Conservation (phyloP, 805 yeast species). For the Dipodascus geniculatus region DNA sequence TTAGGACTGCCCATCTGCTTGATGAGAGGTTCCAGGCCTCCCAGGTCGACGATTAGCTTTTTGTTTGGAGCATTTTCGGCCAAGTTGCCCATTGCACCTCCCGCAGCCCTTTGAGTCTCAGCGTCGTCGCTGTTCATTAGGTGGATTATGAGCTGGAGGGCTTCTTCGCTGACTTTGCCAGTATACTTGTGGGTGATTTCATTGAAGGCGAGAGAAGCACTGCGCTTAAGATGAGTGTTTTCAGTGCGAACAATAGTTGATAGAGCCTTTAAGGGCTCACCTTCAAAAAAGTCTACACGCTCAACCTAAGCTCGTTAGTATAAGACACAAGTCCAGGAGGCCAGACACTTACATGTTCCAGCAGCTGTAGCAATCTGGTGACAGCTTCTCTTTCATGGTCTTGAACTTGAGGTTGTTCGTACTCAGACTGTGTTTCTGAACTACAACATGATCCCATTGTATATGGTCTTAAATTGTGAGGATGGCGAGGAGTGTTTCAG, state of each 20-base stretch:
- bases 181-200: conserved; percentile 85
- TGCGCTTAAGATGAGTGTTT: conserved; percentile 85
- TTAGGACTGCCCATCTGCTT: conserved; percentile 96
- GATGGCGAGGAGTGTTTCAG: no score
- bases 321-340: neutral
- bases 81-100: conserved; percentile 96
- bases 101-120: conserved; percentile 96
- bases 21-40: conserved; percentile 91
- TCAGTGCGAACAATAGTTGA: conserved; percentile 91
- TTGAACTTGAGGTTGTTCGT: conserved; percentile 54
- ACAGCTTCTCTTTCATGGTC: conserved; percentile 97
- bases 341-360: conserved; percentile 48
- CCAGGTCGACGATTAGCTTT: conserved; percentile 90
- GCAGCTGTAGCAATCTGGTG: conserved; percentile 72
- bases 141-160: conserved; percentile 84
- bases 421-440: neutral
- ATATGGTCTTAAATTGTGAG: no score
- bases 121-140: conserved; percentile 77
- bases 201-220: conserved; percentile 97
- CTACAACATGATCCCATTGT: neutral
- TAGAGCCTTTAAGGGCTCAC: conserved; percentile 73
- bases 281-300: conserved; percentile 80
- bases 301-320: neutral
- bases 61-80: conserved; percentile 96
- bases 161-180: conserved; percentile 80